Conservation (phyloP, 2,329 filamentous ascomycete species). For the Fusarium sp. region DNA sequence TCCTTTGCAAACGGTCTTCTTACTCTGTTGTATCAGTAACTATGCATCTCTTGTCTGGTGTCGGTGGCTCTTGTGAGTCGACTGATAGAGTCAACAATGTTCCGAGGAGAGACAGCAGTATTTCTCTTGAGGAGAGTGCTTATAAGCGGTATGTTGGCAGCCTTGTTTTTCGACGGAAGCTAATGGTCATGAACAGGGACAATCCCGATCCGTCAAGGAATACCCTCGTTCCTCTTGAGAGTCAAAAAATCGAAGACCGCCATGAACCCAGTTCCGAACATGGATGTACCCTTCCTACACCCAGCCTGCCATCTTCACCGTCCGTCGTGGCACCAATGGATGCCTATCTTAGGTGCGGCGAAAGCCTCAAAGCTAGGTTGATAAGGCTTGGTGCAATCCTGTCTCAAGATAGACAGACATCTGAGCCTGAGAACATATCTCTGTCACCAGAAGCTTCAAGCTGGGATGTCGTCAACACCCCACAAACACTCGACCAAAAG, state of each 20-base stretch:
- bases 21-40: background rate
- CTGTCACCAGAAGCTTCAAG: background rate
- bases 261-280: background rate
- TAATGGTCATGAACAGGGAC: slow-evolving; percentile 16
- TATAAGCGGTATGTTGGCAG: slow-evolving; percentile 9
- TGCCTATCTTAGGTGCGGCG: slow-evolving; percentile 26
- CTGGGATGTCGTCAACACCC: slow-evolving; percentile 9
- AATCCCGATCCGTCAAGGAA: background rate
- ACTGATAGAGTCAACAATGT: background rate
- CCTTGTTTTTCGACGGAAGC: background rate
- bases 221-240: slow-evolving; percentile 1
- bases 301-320: slow-evolving; percentile 4
- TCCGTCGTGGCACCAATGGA: slow-evolving; percentile 23
- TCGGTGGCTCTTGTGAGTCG: slow-evolving; percentile 33
- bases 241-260: background rate
- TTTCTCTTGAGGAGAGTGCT: slow-evolving; percentile 36
- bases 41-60: slow-evolving; percentile 36
- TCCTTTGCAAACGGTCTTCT: background rate
- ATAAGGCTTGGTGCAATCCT: background rate
- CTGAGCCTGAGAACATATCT: background rate
- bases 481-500: background rate
- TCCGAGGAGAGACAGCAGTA: slow-evolving; percentile 36
- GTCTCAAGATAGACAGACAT: background rate
- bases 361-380: slow-evolving; percentile 25
- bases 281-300: slow-evolving; percentile 20